These are phyloP conservation scores for Yamadazyma buinensis DNA, from an alignment of 1,139 yeast species.

Conservation along the genomic window DNA sequence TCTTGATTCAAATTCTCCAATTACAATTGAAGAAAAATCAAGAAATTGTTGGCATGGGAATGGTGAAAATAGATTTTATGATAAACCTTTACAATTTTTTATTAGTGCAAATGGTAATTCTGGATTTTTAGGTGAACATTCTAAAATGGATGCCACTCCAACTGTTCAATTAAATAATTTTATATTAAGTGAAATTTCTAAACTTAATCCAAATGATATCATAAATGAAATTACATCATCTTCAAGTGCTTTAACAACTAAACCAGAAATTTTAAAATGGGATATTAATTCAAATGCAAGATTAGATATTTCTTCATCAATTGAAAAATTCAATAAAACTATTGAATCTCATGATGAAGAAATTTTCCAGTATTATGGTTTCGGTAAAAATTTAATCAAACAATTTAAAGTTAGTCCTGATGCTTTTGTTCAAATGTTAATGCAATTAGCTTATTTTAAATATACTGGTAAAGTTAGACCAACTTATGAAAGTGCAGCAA, in stretches of 20 bases:
- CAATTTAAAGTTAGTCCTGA: conserved; percentile 71
- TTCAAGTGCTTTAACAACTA: conserved; percentile 6
- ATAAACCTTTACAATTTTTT: conserved; percentile 86
- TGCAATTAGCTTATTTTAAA: conserved; percentile 77
- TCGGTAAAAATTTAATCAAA: conserved; percentile 70
- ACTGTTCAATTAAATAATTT: conserved; percentile 84
- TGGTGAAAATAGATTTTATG: conserved; percentile 86
- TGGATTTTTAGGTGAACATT: conserved; percentile 95
- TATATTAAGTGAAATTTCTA: conserved; percentile 54
- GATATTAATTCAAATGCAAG: conserved; percentile 53
- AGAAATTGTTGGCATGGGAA: conserved; percentile 93
- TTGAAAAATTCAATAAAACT: conserved; percentile 49
- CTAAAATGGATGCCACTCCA: conserved; percentile 98
- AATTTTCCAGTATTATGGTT: conserved; percentile 67
- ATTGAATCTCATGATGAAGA: conserved; percentile 55
- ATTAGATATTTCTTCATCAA: conserved; percentile 52
- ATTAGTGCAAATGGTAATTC: conserved; percentile 81
- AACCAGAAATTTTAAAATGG: conserved; percentile 30
- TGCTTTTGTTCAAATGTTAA: conserved; percentile 71
- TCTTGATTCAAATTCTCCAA: conserved; percentile 71
- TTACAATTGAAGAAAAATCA: conserved; percentile 81
- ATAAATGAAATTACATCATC: conserved; percentile 22
- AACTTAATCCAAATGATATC: conserved; percentile 37
- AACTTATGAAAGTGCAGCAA: conserved; percentile 95
- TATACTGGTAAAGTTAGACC: conserved; percentile 80